phyloP scores from a whole-genome alignment of 208 protist species.

The Endotrypanum monterogeii region DNA sequence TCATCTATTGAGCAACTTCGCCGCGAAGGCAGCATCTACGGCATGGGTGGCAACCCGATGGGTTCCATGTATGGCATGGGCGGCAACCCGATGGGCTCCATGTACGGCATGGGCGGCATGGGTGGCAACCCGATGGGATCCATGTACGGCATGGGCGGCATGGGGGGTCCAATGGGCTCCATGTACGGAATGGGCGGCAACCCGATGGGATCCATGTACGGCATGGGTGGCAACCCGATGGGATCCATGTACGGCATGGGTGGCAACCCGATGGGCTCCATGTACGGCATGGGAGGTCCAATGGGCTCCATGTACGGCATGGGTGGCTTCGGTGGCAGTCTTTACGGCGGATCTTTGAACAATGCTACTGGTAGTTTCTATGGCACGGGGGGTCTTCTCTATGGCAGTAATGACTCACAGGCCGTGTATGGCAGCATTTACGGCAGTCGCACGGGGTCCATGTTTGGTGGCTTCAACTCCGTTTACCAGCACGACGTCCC shows the following conservation, averaged over 20 bases:
- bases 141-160: constrained; percentile 32
- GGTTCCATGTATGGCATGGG: constrained; percentile 14
- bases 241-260: constrained; percentile 26
- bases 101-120: constrained; percentile 29
- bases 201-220: constrained; percentile 25
- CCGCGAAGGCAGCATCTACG: background rate
- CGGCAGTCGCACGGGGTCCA: constrained; percentile 28
- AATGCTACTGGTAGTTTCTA: constrained; percentile 40
- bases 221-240: constrained; percentile 15
- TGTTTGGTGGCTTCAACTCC: constrained; percentile 37
- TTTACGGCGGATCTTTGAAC: constrained; percentile 47
- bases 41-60: background rate
- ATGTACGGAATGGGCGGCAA: constrained; percentile 7
- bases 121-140: constrained; percentile 4
- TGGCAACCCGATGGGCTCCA: constrained; percentile 7
- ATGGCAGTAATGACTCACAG: constrained; percentile 30
- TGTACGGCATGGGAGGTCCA: constrained; percentile 32
- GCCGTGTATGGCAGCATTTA: constrained; percentile 51
- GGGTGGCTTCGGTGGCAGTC: constrained; percentile 33
- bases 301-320: constrained; percentile 24
- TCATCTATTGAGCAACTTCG: constrained; percentile 11
- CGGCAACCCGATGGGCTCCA: constrained; percentile 16
- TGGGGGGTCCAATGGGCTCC: constrained; percentile 6
- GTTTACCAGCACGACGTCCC: constrained; percentile 37
- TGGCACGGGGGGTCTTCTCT: constrained; percentile 51